These are phyloP conservation scores for Cordyceps javanica DNA, from an alignment of 2,329 filamentous ascomycete species.

Conservation along the genomic window DNA sequence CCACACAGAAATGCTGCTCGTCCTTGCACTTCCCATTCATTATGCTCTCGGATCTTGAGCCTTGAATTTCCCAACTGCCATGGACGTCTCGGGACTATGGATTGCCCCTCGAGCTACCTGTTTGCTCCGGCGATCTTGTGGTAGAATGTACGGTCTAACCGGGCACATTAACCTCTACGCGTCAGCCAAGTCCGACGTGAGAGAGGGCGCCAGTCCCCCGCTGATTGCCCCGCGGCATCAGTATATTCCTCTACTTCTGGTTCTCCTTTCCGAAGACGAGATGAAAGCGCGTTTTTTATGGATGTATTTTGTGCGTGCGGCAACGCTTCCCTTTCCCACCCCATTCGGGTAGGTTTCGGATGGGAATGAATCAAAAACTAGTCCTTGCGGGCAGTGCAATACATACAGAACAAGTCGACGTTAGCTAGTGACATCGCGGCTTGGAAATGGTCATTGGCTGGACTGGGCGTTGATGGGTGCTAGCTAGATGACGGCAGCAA, in stretches of 20 bases:
- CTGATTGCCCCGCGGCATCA: constrained; percentile 23
- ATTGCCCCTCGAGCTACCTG: constrained; percentile 32
- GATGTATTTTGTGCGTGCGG: constrained; percentile 89
- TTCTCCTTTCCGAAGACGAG: constrained; percentile 39
- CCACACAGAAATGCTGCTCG: constrained; percentile 10
- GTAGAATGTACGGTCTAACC: constrained; percentile 41
- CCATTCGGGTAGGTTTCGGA: constrained; percentile 23
- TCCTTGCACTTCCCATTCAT: background rate
- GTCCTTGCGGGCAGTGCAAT: constrained; percentile 80
- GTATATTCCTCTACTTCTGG: constrained; percentile 39
- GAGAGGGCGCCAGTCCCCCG: constrained; percentile 43
- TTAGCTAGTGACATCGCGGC: background rate
- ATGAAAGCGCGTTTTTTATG: constrained; percentile 78
- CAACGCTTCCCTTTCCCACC: constrained; percentile 54
- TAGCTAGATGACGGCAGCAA: background rate
- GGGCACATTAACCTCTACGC: constrained; percentile 51
- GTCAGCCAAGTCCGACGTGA: constrained; percentile 36
- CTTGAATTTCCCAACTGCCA: background rate
- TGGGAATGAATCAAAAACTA: constrained; percentile 90
- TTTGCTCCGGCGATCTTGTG: constrained; percentile 39
- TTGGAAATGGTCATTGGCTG: background rate
- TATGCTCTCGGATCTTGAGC: constrained; percentile 8
- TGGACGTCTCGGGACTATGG: background rate
- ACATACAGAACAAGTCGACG: constrained; percentile 64
- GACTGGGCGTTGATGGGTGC: background rate